phyloP scores from a whole-genome alignment of 2,329 filamentous ascomycete genomes.

The Blastomyces parvus region DNA sequence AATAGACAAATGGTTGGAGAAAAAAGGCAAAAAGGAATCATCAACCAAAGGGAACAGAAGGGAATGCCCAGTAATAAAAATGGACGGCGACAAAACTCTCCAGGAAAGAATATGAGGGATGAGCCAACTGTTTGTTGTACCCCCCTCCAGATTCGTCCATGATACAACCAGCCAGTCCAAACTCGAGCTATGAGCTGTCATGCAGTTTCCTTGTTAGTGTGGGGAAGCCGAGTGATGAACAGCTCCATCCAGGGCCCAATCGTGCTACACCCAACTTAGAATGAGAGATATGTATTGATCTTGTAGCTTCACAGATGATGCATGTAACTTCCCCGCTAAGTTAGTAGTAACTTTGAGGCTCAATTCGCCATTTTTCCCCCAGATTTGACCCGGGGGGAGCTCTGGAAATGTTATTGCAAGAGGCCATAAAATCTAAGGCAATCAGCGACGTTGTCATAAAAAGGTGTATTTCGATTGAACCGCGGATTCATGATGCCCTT shows the following conservation, averaged over 20 bases:
- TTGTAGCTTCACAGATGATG: neutral
- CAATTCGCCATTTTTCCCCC: neutral
- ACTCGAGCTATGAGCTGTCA: neutral
- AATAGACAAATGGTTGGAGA: neutral
- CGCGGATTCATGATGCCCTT: neutral
- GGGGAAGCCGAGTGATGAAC: neutral
- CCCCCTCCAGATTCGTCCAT: neutral
- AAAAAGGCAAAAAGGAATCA: neutral
- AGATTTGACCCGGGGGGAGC: neutral
- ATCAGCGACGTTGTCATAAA: neutral
- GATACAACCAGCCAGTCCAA: neutral
- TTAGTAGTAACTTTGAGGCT: slow-evolving; percentile 1
- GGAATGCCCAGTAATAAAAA: neutral
- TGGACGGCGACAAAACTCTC: neutral
- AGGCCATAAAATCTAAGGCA: neutral
- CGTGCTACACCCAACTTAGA: neutral
- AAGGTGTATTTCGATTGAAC: neutral
- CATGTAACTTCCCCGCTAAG: neutral
- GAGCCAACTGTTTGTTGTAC: neutral
- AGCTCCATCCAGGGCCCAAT: neutral
- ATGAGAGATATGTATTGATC: neutral
- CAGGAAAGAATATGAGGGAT: neutral
- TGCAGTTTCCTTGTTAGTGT: neutral
- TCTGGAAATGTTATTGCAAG: neutral
- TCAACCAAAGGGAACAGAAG: neutral